A percentile compares a stretch with the other conserved stretches of the same genome.
Evolutionary conservation across 331 rosid species (phyloP).

Genomic region (Ulmus americana): DNA sequence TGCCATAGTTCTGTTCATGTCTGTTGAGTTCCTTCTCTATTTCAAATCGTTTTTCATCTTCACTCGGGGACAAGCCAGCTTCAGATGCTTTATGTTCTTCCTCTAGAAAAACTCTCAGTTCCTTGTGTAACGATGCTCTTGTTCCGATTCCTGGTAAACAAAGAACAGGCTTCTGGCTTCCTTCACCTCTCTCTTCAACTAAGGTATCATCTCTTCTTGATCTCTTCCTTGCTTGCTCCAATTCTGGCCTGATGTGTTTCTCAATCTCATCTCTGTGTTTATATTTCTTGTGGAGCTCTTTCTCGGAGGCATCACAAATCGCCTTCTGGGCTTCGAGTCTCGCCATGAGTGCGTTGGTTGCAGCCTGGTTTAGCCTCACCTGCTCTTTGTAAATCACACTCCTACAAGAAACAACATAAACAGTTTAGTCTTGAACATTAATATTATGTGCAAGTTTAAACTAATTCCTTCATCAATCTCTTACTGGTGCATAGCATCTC

Average conservation of each 20-base stretch:
- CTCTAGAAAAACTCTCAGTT: constrained; percentile 72
- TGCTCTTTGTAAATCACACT: constrained; percentile 91
- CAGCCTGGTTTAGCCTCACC: constrained; percentile 86
- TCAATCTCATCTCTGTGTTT: constrained; percentile 69
- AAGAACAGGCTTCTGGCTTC: constrained; percentile 37
- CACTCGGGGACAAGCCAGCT: constrained; percentile 42
- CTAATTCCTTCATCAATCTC: constrained; percentile 29
- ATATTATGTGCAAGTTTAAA: neutral
- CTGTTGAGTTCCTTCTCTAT: constrained; percentile 29
- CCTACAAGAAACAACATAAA: constrained; percentile 38
- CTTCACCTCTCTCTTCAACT: constrained; percentile 51
- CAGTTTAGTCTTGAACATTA: neutral
- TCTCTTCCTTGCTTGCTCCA: constrained; percentile 81
- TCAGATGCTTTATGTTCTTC: constrained; percentile 73
- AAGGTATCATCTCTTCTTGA: constrained; percentile 56
- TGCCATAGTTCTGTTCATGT: constrained; percentile 13
- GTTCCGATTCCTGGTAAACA: constrained; percentile 52
- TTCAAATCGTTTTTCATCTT: constrained; percentile 36
- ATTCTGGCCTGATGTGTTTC: constrained; percentile 66
- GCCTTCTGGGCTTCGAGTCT: constrained; percentile 87
- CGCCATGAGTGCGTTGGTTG: constrained; percentile 83
- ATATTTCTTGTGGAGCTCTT: constrained; percentile 69
- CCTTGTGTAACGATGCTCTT: constrained; percentile 63
- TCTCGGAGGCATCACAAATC: constrained; percentile 74
- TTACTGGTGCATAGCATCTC: constrained; percentile 98